These are phyloP conservation scores for Canavalia gladiata DNA, from an alignment of 306 rosid genomes.

Conservation along the genomic window DNA sequence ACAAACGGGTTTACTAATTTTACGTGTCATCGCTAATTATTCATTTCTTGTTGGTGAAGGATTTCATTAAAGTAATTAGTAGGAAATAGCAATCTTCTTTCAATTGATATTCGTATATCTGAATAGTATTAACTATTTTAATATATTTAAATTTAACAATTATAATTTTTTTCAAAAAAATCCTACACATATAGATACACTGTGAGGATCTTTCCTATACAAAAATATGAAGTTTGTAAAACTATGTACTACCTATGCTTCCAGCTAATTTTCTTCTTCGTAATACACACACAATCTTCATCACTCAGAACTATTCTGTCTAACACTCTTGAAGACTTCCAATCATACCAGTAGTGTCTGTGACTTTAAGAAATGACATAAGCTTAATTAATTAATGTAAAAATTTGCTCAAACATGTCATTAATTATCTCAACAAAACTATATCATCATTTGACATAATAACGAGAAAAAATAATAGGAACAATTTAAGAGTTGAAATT, in stretches of 20 bases:
- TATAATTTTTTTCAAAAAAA: too few relatives aligned
- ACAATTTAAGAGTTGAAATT: neutral
- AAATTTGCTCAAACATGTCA: neutral
- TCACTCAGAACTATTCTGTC: neutral
- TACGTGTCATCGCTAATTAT: neutral
- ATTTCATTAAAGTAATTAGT: neutral
- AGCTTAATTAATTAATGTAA: neutral
- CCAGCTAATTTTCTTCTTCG: neutral
- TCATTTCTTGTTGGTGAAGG: neutral
- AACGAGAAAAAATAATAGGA: neutral
- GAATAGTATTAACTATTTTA: too few relatives aligned
- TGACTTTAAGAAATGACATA: neutral
- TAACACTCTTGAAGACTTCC: neutral
- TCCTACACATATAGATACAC: too few relatives aligned
- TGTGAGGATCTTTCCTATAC: neutral
- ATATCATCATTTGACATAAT: neutral
- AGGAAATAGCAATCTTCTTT: neutral
- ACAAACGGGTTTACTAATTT: neutral
- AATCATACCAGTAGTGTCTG: neutral
- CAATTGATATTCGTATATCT: too few relatives aligned
- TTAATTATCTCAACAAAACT: neutral
- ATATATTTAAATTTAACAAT: too few relatives aligned
- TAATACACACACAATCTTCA: neutral
- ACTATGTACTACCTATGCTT: neutral
- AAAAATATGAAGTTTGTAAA: neutral